These are phyloP conservation scores for Talinum fruticosum DNA, from an alignment of 148 eudicot genomes.

Conservation along the genomic window DNA sequence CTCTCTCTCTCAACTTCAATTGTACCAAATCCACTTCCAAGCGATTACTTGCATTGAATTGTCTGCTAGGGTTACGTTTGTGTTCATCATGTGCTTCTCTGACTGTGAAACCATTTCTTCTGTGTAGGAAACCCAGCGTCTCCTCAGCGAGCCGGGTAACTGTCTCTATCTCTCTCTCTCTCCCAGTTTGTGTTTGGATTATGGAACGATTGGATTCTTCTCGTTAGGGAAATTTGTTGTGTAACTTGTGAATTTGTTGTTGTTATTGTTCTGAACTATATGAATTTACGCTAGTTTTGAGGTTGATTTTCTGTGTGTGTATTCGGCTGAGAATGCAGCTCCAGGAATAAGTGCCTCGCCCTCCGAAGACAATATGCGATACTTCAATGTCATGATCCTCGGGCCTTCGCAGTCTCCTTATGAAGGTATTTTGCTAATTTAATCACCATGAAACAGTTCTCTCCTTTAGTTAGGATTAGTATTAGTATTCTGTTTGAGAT, in stretches of 20 bases:
- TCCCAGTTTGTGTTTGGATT: not conserved
- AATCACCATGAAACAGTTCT: not conserved
- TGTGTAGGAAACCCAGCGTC: slow-evolving; percentile 90
- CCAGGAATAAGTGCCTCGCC: slow-evolving; percentile 99
- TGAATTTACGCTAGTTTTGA: slow-evolving; percentile 7
- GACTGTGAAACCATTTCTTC: not conserved
- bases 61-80: slow-evolving; percentile 26
- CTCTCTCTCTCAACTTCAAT: not conserved
- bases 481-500: not conserved
- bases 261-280: not conserved
- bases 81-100: not conserved
- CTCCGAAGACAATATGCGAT: slow-evolving; percentile 91
- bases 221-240: not conserved
- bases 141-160: slow-evolving; percentile 87
- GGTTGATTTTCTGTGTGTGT: slow-evolving; percentile 15
- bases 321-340: slow-evolving; percentile 47
- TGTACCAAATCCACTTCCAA: not conserved
- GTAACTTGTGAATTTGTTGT: not conserved
- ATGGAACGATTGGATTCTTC: not conserved
- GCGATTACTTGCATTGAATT: not conserved
- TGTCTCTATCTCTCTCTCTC: slow-evolving; percentile 2
- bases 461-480: too few species aligned
- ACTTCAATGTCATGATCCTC: slow-evolving; percentile 94
- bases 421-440: slow-evolving; percentile 54
- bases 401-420: slow-evolving; percentile 98